These are phyloP conservation scores for Eutrema japonicum DNA, from an alignment of 345 rosid genomes.

Conservation along the genomic window DNA sequence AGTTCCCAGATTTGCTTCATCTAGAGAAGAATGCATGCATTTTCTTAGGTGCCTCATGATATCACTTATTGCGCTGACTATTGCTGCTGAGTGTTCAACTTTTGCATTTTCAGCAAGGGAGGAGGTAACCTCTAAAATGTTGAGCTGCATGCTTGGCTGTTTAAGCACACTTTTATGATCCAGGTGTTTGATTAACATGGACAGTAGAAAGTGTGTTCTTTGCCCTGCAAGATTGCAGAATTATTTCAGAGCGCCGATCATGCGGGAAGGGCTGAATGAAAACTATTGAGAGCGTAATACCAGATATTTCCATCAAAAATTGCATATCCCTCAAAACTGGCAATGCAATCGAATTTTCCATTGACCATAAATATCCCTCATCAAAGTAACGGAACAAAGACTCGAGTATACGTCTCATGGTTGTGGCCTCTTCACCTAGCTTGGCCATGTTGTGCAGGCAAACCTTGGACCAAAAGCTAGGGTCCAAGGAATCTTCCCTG, in stretches of 20 bases:
- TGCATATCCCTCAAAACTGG: constrained; percentile 90
- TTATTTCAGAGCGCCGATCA: constrained; percentile 32
- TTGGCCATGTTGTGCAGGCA: constrained; percentile 94
- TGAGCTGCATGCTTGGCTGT: constrained; percentile 76
- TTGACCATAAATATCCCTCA: constrained; percentile 73
- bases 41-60: constrained; percentile 88
- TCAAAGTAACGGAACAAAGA: constrained; percentile 91
- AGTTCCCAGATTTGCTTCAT: constrained; percentile 65
- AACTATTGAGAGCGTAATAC: constrained; percentile 46
- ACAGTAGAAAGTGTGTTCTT: constrained; percentile 80
- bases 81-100: constrained; percentile 73
- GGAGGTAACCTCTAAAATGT: constrained; percentile 74
- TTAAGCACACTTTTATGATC: constrained; percentile 91
- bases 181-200: constrained; percentile 89
- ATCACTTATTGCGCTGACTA: constrained; percentile 80
- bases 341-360: constrained; percentile 73
- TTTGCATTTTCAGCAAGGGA: constrained; percentile 71
- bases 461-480: constrained; percentile 92
- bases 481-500: constrained; percentile 80
- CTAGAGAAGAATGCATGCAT: constrained; percentile 79
- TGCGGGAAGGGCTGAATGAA: constrained; percentile 10
- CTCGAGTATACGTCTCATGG: constrained; percentile 84
- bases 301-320: constrained; percentile 76
- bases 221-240: constrained; percentile 62
- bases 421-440: constrained; percentile 93